phyloP scores from a whole-genome alignment of 176 grass and related monocot species.

The Dendrocalamus sinicus region DNA sequence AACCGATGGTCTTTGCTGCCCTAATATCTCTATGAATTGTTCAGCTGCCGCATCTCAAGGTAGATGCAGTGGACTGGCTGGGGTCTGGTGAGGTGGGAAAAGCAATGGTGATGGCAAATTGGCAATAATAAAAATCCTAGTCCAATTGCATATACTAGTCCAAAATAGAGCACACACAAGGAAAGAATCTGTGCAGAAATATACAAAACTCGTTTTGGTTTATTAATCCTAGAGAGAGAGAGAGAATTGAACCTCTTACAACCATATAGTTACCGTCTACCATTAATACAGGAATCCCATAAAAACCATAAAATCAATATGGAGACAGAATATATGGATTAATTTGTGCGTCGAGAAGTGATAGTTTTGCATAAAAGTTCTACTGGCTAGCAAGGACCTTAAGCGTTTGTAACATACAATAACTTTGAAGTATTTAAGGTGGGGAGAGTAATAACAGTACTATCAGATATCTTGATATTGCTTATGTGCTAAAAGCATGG shows the following conservation, averaged over 20 bases:
- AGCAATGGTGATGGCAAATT: background rate
- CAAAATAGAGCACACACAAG: background rate
- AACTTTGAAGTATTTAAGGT: slow-evolving; percentile 14
- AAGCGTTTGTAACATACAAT: background rate
- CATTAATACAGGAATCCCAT: background rate
- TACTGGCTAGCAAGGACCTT: background rate
- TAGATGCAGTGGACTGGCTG: background rate
- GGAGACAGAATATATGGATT: background rate
- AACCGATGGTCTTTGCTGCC: background rate
- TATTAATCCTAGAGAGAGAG: background rate
- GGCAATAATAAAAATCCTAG: background rate
- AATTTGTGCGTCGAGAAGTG: slow-evolving; percentile 21
- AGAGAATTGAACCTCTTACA: background rate
- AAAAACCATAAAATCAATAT: background rate
- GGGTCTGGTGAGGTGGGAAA: background rate
- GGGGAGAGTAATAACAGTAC: background rate
- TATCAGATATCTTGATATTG: slow-evolving; percentile 27
- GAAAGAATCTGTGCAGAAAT: background rate
- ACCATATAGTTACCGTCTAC: background rate
- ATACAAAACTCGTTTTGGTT: background rate
- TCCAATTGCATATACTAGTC: background rate
- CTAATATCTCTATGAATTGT: background rate
- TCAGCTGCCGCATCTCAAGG: background rate
- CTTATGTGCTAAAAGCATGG: slow-evolving; percentile 26
- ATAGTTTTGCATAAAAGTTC: slow-evolving; percentile 6